These are phyloP conservation scores for Sanghuangporus baumii DNA, from an alignment of 1,284 basidiomycete species.

Conservation along the genomic window DNA sequence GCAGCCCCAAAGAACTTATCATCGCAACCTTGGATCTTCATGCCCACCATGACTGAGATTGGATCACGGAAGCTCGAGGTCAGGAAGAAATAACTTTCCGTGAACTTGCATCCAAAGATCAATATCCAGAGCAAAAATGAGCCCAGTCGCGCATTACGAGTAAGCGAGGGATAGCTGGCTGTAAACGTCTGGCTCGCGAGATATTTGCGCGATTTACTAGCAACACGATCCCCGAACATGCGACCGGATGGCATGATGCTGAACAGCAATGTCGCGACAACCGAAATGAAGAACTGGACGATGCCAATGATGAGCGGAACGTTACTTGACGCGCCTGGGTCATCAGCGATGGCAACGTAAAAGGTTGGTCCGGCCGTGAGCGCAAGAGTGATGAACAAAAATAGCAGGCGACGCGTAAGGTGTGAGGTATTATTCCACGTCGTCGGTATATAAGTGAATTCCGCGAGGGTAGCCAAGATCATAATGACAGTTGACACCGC, in stretches of 20 bases:
- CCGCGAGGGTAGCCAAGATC: slow-evolving; percentile 87
- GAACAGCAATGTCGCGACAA: slow-evolving; percentile 77
- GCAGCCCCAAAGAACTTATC: slow-evolving; percentile 79
- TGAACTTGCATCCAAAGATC: slow-evolving; percentile 91
- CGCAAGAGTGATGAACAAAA: slow-evolving; percentile 79
- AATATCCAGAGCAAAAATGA: slow-evolving; percentile 82
- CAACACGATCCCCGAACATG: slow-evolving; percentile 93
- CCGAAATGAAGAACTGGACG: slow-evolving; percentile 88
- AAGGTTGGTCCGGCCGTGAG: slow-evolving; percentile 87
- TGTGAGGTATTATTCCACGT: slow-evolving; percentile 98
- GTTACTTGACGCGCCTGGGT: slow-evolving; percentile 52
- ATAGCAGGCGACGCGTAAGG: slow-evolving; percentile 79
- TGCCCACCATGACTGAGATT: slow-evolving; percentile 85
- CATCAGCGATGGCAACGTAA: slow-evolving; percentile 77
- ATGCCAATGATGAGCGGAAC: slow-evolving; percentile 84
- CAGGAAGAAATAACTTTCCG: slow-evolving; percentile 94
- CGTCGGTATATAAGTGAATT: slow-evolving; percentile 93
- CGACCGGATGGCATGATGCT: slow-evolving; percentile 86
- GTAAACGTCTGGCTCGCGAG: slow-evolving; percentile 95
- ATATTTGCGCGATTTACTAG: slow-evolving; percentile 90
- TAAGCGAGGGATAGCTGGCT: slow-evolving; percentile 80
- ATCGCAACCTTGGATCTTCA: slow-evolving; percentile 84
- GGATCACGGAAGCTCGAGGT: slow-evolving; percentile 90
- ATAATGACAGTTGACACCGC: slow-evolving; percentile 89
- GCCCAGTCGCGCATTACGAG: slow-evolving; percentile 55